Base-by-base conservation (phyloP, 306 rosid genomes). In the Corylus avellana region DNA sequence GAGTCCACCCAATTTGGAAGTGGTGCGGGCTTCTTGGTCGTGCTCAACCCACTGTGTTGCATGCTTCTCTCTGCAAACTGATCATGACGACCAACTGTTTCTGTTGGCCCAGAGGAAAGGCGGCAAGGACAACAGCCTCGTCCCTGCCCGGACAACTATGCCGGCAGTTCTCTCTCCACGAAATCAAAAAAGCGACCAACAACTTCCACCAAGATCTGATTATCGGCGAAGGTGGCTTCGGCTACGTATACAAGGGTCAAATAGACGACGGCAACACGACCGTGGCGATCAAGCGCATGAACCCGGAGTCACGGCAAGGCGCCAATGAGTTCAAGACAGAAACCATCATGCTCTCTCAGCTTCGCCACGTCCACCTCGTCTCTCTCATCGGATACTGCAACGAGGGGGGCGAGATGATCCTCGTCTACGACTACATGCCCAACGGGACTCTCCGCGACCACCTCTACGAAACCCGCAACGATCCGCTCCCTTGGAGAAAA, bases 291-390 rank as follows among this genome's bases (percentile, higher is more conserved):
- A 84, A 84, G 56, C 78, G 73, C 18, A 76, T 84, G 63, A 85
- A 79, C 32, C 80, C 83, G 0, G 79, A 61, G 12, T 88, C 89
- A 8, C 53, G 27, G 0, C 90, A 88, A 58, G 90, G 90, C 7
- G 76, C 47, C 3, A 44, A 10, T 0, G 94, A 90, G 69, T 90
- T 90, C 83, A 5, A 18, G 48, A 85, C 62, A 0, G 87, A 90
- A 81, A 90, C 88, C 6, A 73, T 88, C 75, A 72, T 90, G 88
- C 73, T 86, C 9, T 90, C 89, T 0, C 81, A 83, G 4, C 85
- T 90, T 6, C 87, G 86, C 2, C 90, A 90, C 22, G 58, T 1
- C 4, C 80, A 88, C 61, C 56, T 83, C 0, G 88, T 86, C 0
- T 61, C 87, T 3, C 85, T 86, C 8, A 22, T 90, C 0, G 89